Percentiles rank a stretch among this genome's conserved stretches.
Evolutionary conservation across 2,329 filamentous ascomycete genomes (phyloP).

Genomic region (Paecilomyces niveus): DNA sequence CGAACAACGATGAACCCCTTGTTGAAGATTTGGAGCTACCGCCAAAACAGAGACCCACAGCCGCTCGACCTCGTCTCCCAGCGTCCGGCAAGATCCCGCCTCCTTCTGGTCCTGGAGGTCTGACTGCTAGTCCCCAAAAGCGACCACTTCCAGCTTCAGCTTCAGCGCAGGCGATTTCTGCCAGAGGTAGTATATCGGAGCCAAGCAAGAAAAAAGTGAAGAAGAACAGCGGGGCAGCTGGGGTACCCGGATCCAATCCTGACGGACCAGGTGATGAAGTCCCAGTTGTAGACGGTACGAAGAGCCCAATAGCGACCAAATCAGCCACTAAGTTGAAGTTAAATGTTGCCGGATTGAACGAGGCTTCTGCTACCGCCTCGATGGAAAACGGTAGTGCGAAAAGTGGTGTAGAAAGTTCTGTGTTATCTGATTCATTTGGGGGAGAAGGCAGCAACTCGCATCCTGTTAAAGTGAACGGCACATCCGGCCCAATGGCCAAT

Average conservation of each 20-base stretch:
- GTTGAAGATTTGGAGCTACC: slow-evolving; percentile 94
- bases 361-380: slow-evolving; percentile 2
- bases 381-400: slow-evolving; percentile 11
- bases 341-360: slow-evolving; percentile 12
- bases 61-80: slow-evolving; percentile 36
- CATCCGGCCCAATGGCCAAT: slow-evolving; percentile 41
- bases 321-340: slow-evolving; percentile 50
- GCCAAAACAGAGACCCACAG: slow-evolving; percentile 66
- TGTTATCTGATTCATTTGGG: slow-evolving; percentile 8
- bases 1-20: slow-evolving; percentile 73
- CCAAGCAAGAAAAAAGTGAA: slow-evolving; percentile 38
- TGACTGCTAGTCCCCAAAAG: slow-evolving; percentile 34
- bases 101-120: slow-evolving; percentile 21
- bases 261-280: slow-evolving; percentile 21
- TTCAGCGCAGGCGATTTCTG: slow-evolving; percentile 12
- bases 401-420: slow-evolving; percentile 7
- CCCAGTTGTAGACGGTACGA: slow-evolving; percentile 20
- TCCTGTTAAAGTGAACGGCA: slow-evolving; percentile 25
- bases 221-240: slow-evolving; percentile 30
- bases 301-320: slow-evolving; percentile 15
- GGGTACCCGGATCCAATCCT: slow-evolving; percentile 13
- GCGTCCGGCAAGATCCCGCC: slow-evolving; percentile 40
- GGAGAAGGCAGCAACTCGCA: slow-evolving; percentile 9
- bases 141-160: slow-evolving; percentile 25
- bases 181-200: slow-evolving; percentile 23